These are phyloP conservation scores for Achlya hypogyna DNA, from an alignment of 352 stramenopile genomes.

Conservation along the genomic window DNA sequence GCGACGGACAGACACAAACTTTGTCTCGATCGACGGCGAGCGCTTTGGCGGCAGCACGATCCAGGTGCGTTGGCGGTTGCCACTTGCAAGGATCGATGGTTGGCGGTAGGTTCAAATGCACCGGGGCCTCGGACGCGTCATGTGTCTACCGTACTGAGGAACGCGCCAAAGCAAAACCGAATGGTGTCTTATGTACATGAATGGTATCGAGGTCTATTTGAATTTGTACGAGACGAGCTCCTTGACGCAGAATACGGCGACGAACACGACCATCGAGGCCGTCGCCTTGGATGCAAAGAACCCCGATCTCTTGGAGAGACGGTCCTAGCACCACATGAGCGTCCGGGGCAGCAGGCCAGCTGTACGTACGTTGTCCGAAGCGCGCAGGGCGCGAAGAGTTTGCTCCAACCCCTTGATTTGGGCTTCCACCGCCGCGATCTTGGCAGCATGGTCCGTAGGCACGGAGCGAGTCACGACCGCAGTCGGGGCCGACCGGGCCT, in stretches of 20 bases:
- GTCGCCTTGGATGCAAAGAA: background rate
- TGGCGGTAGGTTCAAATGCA: constrained; percentile 28
- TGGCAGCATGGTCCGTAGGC: background rate
- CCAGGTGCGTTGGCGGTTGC: constrained; percentile 22
- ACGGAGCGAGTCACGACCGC: background rate
- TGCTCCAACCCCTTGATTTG: background rate
- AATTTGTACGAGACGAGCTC: background rate
- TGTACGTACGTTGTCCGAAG: background rate
- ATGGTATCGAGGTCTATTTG: background rate
- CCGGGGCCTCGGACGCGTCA: constrained; percentile 33
- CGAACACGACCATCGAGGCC: background rate
- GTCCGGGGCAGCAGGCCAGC: background rate
- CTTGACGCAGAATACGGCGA: constrained; percentile 3
- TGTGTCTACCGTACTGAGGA: too few species aligned
- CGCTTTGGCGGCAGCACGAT: constrained; percentile 36
- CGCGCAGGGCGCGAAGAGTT: background rate
- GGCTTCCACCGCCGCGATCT: background rate
- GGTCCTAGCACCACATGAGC: background rate
- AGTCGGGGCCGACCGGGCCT: background rate
- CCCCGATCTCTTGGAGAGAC: background rate
- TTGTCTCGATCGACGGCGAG: constrained; percentile 58
- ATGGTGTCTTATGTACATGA: background rate
- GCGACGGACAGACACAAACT: constrained; percentile 25
- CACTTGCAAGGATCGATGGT: background rate
- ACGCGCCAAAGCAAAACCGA: background rate